A percentile compares a stretch with the other conserved stretches of the same genome.
Evolutionary conservation across 2,329 filamentous ascomycete genomes (phyloP).

Genomic region (Nothomitra cinnamomea): DNA sequence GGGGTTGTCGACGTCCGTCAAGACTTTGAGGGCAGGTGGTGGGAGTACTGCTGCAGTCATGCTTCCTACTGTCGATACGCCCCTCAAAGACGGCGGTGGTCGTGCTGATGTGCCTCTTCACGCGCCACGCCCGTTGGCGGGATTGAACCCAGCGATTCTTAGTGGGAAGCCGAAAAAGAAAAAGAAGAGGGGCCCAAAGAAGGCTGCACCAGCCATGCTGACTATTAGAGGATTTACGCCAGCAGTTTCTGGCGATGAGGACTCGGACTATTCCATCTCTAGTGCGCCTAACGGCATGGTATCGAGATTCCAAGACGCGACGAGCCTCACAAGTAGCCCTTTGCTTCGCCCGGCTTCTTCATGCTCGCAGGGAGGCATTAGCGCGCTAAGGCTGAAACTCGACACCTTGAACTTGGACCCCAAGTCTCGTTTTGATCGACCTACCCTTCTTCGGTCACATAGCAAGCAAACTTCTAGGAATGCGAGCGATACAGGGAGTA

Average conservation of each 20-base stretch:
- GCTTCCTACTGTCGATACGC: background rate
- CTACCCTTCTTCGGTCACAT: constrained; percentile 37
- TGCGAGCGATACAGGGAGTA: constrained; percentile 34
- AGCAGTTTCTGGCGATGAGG: constrained; percentile 35
- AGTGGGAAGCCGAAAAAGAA: constrained; percentile 22
- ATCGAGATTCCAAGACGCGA: constrained; percentile 18
- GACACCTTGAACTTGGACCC: constrained; percentile 55
- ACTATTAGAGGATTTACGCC: constrained; percentile 33
- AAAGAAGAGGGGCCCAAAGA: constrained; percentile 18
- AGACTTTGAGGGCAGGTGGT: background rate
- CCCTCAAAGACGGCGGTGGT: background rate
- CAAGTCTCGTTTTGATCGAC: constrained; percentile 31
- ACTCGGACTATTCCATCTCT: constrained; percentile 31
- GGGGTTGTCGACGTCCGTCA: background rate
- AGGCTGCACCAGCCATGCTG: constrained; percentile 19
- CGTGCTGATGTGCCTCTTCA: constrained; percentile 12
- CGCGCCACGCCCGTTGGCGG: constrained; percentile 14
- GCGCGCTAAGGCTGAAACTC: constrained; percentile 64
- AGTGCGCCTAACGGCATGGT: background rate
- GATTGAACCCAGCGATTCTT: background rate
- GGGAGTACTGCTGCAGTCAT: background rate
- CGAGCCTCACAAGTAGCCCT: constrained; percentile 43
- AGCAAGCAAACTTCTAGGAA: constrained; percentile 26
- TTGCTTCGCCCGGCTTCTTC: constrained; percentile 35
- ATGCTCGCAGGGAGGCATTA: constrained; percentile 53